A percentile compares a stretch with the other conserved stretches of the same genome.
Evolutionary conservation across 192 early-diverging fungal species (phyloP).

Genomic region (Coemansia sp.): DNA sequence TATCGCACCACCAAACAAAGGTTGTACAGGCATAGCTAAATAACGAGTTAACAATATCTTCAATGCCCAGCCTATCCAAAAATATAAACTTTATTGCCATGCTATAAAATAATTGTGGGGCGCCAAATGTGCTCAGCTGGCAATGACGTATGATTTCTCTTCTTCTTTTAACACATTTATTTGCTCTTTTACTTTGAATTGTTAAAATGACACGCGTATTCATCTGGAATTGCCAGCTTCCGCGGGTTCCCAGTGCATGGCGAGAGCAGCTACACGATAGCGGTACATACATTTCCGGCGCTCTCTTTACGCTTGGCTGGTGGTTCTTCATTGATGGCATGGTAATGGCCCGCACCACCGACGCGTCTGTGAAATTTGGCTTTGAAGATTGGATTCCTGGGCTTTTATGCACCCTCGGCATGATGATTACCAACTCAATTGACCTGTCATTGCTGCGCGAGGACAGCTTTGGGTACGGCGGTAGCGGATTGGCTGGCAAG

Average conservation of each 20-base stretch:
- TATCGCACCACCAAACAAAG: slow-evolving; percentile 74
- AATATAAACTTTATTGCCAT: too few relatives aligned
- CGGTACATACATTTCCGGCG: slow-evolving; percentile 52
- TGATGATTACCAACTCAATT: slow-evolving; percentile 57
- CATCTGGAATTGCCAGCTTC: slow-evolving; percentile 51
- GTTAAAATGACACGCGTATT: slow-evolving; percentile 43
- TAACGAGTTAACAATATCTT: background rate
- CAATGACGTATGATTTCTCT: background rate
- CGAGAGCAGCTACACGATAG: slow-evolving; percentile 45
- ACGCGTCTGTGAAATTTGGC: slow-evolving; percentile 36
- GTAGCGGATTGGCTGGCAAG: slow-evolving; percentile 42
- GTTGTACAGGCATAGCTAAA: slow-evolving; percentile 2
- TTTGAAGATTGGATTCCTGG: slow-evolving; percentile 58
- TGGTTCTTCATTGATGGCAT: slow-evolving; percentile 59
- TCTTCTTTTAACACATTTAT: slow-evolving; percentile 1
- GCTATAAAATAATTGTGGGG: too few relatives aligned
- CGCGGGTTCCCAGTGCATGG: slow-evolving; percentile 41
- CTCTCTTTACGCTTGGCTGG: slow-evolving; percentile 55
- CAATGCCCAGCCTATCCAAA: too few relatives aligned
- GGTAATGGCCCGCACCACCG: slow-evolving; percentile 34
- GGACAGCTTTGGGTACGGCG: slow-evolving; percentile 51
- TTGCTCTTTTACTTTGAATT: background rate
- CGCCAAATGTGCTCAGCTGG: too few relatives aligned
- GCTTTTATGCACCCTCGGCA: slow-evolving; percentile 52
- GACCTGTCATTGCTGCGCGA: slow-evolving; percentile 53